Conservation (phyloP, 371 early-diverging fungal species). For the Gilbertella persicaria region DNA sequence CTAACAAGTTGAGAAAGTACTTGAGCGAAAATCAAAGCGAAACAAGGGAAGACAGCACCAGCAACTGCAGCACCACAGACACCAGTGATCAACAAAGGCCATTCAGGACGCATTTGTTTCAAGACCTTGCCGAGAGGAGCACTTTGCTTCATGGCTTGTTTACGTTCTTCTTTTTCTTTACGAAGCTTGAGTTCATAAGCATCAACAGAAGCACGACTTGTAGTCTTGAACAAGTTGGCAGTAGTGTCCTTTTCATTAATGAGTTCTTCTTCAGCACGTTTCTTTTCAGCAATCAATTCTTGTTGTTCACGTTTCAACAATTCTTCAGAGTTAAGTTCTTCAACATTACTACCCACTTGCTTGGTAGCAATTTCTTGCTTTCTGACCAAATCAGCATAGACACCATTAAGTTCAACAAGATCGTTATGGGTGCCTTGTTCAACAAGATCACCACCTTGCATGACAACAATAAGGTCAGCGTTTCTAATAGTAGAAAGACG, state of each 20-base stretch:
- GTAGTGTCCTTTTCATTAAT: conserved; percentile 26
- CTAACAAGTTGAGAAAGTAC: conserved; percentile 35
- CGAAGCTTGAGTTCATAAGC: conserved; percentile 50
- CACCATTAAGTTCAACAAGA: conserved; percentile 53
- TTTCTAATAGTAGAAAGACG: conserved; percentile 79
- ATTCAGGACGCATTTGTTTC: conserved; percentile 36
- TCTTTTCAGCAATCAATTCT: conserved; percentile 23
- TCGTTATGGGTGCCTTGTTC: conserved; percentile 77
- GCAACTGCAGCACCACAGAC: conserved; percentile 51
- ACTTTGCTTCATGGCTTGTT: conserved; percentile 42
- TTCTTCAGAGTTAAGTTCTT: conserved; percentile 29
- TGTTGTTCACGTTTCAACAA: conserved; percentile 41
- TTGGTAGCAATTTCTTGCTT: conserved; percentile 56
- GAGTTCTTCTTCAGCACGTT: conserved; percentile 21
- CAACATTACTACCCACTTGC: conserved; percentile 18
- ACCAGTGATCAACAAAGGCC: conserved; percentile 47
- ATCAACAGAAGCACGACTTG: conserved; percentile 39
- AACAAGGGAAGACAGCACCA: conserved; percentile 62
- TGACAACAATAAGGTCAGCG: conserved; percentile 84
- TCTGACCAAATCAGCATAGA: conserved; percentile 58
- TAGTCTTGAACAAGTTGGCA: conserved; percentile 32
- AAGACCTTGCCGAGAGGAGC: conserved; percentile 49
- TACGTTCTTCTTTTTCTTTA: conserved; percentile 47
- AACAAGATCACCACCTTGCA: conserved; percentile 69
- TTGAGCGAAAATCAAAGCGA: conserved; percentile 47